Conservation (phyloP, 148 eudicot genomes). For the Persicaria maculosa region DNA sequence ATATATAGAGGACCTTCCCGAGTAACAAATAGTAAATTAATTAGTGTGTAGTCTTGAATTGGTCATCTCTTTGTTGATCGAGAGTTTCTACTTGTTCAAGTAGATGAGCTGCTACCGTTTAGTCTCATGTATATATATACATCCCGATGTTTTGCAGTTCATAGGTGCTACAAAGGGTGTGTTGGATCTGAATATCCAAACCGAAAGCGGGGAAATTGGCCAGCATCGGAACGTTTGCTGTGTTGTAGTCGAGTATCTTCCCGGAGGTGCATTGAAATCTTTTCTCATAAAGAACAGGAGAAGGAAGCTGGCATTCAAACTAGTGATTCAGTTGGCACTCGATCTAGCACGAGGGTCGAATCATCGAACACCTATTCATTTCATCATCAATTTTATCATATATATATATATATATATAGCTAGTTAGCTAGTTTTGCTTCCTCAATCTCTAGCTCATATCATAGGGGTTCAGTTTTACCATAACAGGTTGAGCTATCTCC, state of each 20-base stretch:
- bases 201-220: conserved; percentile 63
- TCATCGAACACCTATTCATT: not conserved
- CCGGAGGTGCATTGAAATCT: conserved; percentile 73
- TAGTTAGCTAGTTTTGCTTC: too few species aligned
- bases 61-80: too few species aligned
- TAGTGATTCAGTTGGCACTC: conserved; percentile 67
- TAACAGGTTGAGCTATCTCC: conserved; percentile 68
- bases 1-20: too few species aligned
- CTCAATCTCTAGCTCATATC: not conserved
- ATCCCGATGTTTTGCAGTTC: conserved; percentile 48
- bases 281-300: conserved; percentile 72
- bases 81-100: too few species aligned
- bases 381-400: not conserved
- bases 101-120: not conserved
- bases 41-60: too few species aligned
- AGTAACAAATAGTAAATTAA: too few species aligned
- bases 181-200: conserved; percentile 61
- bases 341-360: conserved; percentile 81
- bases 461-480: not conserved
- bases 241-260: conserved; percentile 82
- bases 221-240: conserved; percentile 70
- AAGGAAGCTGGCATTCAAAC: conserved; percentile 72
- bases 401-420: too few species aligned
- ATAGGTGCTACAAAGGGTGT: conserved; percentile 80
- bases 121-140: too few species aligned